Evolutionary conservation across 1,139 yeast genomes (phyloP), one percentile per base, ranked within the genome.

Genomic region (Ogataea hybrid): DNA sequence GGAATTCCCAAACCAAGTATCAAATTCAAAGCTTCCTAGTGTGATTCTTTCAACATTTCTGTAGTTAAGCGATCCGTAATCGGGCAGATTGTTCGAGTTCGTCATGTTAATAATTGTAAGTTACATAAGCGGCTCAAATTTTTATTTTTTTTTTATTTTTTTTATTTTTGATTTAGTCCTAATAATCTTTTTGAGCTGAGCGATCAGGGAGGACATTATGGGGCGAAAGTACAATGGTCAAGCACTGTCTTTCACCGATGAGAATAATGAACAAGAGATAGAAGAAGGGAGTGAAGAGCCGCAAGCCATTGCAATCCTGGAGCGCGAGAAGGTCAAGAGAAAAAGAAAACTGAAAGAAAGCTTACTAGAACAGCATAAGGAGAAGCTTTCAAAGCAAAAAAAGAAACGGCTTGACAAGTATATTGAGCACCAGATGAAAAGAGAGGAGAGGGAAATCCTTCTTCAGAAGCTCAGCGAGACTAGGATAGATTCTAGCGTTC

Each of bases 1-100:
- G 3, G 86, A 77, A 54, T 84, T 84, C 1, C 95, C 94, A 60
- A 84, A 88, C 96, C 96, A 87, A 1, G 96, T 81, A 41, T 77
- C 74, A 49, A 87, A 81, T 50, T 76, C 75, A 52, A 71, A 73
- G 33, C 70, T 68, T 1, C 95, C 96, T 46, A 84, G 75, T 28
- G 73, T 75, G 5, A 88, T 85, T 29, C 72, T 62, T n/a, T 61
- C 63, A 34, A 88, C 80, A 62, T 87, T 88, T 21, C 85, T 73
- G 38, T 64, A 61, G 33, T 76, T 72, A 28, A 81, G 58, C 6
- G 79, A 71, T 10, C 90, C 94, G 55, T 84, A 84, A 35, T 72
- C 47, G 14, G 27, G 28, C 10, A 11, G 16, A 5, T 23, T 25
- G 7, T 32, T 44, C 6, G 43, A 46, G 11, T 47, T 50, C n/a